Evolutionary conservation across 768 basidiomycete genomes (phyloP), one percentile per base, ranked within the genome.

Genomic region (Dacryopinax primogenitus): DNA sequence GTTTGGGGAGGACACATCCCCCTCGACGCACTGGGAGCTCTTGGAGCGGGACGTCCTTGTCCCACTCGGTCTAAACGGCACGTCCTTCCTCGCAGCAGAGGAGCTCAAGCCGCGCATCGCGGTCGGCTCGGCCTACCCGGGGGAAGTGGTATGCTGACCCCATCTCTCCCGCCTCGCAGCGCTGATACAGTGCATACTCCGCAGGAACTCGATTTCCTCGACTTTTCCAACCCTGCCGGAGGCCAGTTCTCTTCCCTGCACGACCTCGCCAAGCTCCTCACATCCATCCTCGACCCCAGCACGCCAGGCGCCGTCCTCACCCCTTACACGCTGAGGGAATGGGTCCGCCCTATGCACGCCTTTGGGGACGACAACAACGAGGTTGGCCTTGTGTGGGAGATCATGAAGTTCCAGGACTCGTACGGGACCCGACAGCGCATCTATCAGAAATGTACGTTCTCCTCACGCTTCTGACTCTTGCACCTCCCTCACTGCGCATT

Each of bases 161-260:
- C 37, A 15, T 0, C 21, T 26, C 6, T 80, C 3, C 73, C 75
- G 9, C 13, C 9, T 21, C 11, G n/a, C 12, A 26, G 7, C 23
- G 45, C 13, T 47, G 13, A 47, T 11, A 39, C 37, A 11, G 11
- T 11, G 45, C 7, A 47, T 26, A 21, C 9, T 23, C 23, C 13
- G 11, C 41, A 80, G 76, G 80, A 82, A 63, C 68, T 71, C 13
- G 73, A 76, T 62, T 76, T 81, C 65, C 65, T 71, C 18, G 78
- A 79, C 62, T 70, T 75, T 0, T 70, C 70, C 66, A 80, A 82
- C 65, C 74, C 82, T 1, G 69, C 79, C 1, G 82, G 78, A 1
- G 82, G 81, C 1, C 82, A 84, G 67, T 81, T 80, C 68, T 76
- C 78, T 66, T 82, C 82, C 0, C 72, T 84, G 12, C 69, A 76